Percentiles rank a stretch among this genome's conserved stretches.
Conservation (phyloP, 345 rosid genomes). For the Eucalyptus sideroxylon region DNA sequence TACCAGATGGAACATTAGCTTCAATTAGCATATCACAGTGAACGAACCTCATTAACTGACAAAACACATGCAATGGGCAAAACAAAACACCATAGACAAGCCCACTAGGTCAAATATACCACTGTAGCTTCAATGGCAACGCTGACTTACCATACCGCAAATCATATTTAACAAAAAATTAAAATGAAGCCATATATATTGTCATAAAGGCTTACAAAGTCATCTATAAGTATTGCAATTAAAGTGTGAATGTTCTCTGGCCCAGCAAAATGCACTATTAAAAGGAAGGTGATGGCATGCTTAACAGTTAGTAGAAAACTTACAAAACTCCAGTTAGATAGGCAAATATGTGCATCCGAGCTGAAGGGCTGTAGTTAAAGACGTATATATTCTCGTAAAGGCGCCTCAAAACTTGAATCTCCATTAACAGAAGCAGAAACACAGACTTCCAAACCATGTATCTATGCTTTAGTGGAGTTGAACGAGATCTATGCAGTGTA, state of each 20-base stretch:
- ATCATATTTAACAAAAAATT: neutral
- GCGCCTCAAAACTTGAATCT: constrained; percentile 58
- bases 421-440: constrained; percentile 57
- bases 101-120: neutral
- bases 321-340: constrained; percentile 54
- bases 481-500: constrained; percentile 22
- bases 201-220: neutral
- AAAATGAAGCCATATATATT: neutral
- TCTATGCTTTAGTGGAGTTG: constrained; percentile 20
- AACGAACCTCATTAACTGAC: neutral
- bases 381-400: constrained; percentile 46
- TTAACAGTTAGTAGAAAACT: constrained; percentile 11
- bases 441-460: constrained; percentile 40
- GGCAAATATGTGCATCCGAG: constrained; percentile 49
- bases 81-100: neutral
- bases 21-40: neutral
- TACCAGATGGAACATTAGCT: neutral
- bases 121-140: neutral
- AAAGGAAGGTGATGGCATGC: neutral
- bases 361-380: constrained; percentile 52
- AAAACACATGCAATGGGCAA: neutral
- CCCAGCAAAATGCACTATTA: neutral
- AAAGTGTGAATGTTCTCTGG: neutral
- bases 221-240: neutral
- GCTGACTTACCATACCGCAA: neutral